phyloP scores from a whole-genome alignment of 805 yeast genomes.

The Saccharomycopsis fermentans region DNA sequence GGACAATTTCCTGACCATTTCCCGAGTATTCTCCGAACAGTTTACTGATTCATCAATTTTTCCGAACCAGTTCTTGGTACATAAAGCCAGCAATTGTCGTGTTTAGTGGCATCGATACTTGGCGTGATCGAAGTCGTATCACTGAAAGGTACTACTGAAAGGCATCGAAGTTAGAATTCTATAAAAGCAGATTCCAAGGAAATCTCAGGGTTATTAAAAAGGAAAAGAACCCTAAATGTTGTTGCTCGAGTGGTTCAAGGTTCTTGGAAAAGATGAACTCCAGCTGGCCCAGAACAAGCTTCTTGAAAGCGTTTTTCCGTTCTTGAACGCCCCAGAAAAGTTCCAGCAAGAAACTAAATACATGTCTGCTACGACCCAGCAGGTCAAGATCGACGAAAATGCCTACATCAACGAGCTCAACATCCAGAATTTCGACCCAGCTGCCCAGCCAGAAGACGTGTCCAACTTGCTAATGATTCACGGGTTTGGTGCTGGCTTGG shows the following conservation, averaged over 20 bases:
- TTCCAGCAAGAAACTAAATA: not conserved
- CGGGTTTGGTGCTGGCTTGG: slow-evolving; percentile 90
- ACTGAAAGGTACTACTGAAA: no score
- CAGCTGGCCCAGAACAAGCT: slow-evolving; percentile 1
- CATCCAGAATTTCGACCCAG: not conserved
- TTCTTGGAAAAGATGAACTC: slow-evolving; percentile 1
- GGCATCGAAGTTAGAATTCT: no score
- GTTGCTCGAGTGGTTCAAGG: slow-evolving; percentile 18
- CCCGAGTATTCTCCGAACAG: no score
- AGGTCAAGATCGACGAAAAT: slow-evolving; percentile 3
- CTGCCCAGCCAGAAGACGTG: not conserved
- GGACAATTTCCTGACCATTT: no score
- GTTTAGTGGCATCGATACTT: no score
- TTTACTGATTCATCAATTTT: no score
- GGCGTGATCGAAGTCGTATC: no score
- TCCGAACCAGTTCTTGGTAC: no score
- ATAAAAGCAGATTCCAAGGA: no score
- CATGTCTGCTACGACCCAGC: not conserved
- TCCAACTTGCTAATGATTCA: slow-evolving; percentile 59
- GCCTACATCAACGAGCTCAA: slow-evolving; percentile 1
- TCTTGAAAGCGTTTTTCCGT: slow-evolving; percentile 1
- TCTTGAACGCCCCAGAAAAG: not conserved
- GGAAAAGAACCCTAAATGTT: no score
- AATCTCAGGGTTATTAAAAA: no score
- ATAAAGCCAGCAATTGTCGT: no score